Evolutionary conservation across 2,329 filamentous ascomycete species (phyloP).

Genomic region (Cladosporium sphaerospermum): DNA sequence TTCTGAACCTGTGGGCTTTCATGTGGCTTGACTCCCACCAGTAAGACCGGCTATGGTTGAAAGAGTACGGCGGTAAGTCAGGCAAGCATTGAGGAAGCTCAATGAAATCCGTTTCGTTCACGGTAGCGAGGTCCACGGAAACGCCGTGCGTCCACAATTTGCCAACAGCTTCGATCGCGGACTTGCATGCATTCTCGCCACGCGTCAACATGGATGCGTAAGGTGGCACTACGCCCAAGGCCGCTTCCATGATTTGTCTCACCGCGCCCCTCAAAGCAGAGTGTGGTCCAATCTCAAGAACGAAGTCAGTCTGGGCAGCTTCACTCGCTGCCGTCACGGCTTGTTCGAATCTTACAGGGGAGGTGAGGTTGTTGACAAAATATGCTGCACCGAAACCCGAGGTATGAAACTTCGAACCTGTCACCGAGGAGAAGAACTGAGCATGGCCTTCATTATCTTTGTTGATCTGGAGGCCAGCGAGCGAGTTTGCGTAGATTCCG

Average conservation of each 20-base stretch:
- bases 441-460: not conserved
- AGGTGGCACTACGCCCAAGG: not conserved
- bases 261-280: not conserved
- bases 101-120: not conserved
- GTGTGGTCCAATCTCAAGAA: constrained; percentile 3
- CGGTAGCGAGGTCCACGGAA: not conserved
- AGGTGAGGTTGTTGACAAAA: constrained; percentile 43
- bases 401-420: not conserved
- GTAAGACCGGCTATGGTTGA: constrained; percentile 11
- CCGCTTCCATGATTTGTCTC: not conserved
- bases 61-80: not conserved
- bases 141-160: not conserved
- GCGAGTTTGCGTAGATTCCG: constrained; percentile 8
- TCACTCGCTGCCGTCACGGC: constrained; percentile 27
- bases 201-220: not conserved
- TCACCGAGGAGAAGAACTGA: constrained; percentile 12
- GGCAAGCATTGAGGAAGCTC: not conserved
- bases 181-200: not conserved
- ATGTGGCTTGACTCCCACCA: constrained; percentile 11
- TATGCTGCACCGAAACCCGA: constrained; percentile 24
- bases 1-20: constrained; percentile 8
- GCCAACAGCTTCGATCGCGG: not conserved
- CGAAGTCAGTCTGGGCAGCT: not conserved
- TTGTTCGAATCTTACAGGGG: constrained; percentile 40
- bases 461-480: not conserved